Evolutionary conservation across 805 yeast species (phyloP), one percentile per base, ranked within the genome.

Genomic region (Kazachstania psychrophila): DNA sequence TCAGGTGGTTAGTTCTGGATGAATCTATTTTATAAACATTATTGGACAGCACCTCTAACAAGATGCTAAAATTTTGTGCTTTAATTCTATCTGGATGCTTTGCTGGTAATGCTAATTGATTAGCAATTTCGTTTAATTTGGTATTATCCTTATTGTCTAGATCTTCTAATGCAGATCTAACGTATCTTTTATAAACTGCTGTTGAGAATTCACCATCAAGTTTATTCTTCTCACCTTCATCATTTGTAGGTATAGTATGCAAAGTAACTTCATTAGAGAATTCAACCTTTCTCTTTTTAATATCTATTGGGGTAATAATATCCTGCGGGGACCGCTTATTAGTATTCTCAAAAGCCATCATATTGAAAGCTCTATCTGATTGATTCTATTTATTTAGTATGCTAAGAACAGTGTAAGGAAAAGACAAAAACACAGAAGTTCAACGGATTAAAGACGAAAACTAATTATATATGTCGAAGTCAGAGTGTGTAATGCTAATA

Each of bases 21-120:
- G 58, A 48, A 30, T 80, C 89, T 34, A 89, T 68, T 48, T 75
- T 72, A 31, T 83, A 70, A 15, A 85, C 68, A 51, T 84, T 82
- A 31, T 75, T 64, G 14, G 79, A 70, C 25, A 88, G 64, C 7
- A 70, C 67, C 28, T 66, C 69, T 38, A 88, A 64, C 6, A 84
- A 66, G 13, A 73, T 64, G 20, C 60, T 58, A 36, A 85, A 65
- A 46, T 79, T 76, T 10, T 64, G 52, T 7, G 66, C 52, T 3
- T 77, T 63, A 22, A 83, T 64, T 16, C 78, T 63, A 20, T 79
- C 85, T 1, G 68, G 56, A 44, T 72, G 71, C 9, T 66, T 52
- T 3, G 56, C 45, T 8, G 85, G 80, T 14, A 75, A 57, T 5
- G 65, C 59, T 22, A 85, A 62, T 51, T 80, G 79, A 23, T 72